These are phyloP conservation scores for Penicillium goetzii DNA, from an alignment of 495 filamentous ascomycete species.

Conservation along the genomic window DNA sequence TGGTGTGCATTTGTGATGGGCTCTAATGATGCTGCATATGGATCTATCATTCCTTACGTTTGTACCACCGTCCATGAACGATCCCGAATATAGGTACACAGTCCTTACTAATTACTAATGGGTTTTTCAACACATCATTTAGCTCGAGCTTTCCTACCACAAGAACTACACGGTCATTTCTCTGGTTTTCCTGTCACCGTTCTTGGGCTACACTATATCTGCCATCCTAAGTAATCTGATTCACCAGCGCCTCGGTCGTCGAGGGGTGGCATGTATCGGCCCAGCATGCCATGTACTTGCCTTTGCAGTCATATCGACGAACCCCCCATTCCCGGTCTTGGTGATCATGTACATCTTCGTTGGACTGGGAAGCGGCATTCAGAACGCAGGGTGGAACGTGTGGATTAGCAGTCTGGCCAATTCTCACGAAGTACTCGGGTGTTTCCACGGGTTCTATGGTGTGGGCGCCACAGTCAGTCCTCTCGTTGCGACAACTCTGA, in stretches of 20 bases:
- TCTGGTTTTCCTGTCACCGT: conserved; percentile 61
- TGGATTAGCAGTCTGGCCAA: conserved; percentile 63
- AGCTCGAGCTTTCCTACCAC: conserved; percentile 61
- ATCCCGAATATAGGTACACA: neutral
- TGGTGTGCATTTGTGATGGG: conserved; percentile 62
- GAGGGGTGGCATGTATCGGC: conserved; percentile 68
- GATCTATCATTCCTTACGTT: conserved; percentile 57
- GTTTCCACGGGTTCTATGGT: conserved; percentile 63
- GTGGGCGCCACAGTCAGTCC: conserved; percentile 58
- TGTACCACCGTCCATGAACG: conserved; percentile 3
- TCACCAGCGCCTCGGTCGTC: conserved; percentile 65
- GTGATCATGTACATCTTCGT: conserved; percentile 57
- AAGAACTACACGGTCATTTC: conserved; percentile 58
- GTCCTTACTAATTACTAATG: neutral
- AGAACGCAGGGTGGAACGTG: conserved; percentile 64
- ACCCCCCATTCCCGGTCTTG: conserved; percentile 62
- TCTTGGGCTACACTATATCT: conserved; percentile 56
- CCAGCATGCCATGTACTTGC: conserved; percentile 64
- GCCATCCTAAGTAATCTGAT: conserved; percentile 57
- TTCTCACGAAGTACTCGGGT: conserved; percentile 58
- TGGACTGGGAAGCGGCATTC: conserved; percentile 60
- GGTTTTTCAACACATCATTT: neutral
- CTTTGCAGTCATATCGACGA: conserved; percentile 55
- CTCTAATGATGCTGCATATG: conserved; percentile 74
- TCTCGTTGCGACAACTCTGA: conserved; percentile 58